phyloP scores from a whole-genome alignment of 2,329 filamentous ascomycete species.

The Hypoxylon sp. region DNA sequence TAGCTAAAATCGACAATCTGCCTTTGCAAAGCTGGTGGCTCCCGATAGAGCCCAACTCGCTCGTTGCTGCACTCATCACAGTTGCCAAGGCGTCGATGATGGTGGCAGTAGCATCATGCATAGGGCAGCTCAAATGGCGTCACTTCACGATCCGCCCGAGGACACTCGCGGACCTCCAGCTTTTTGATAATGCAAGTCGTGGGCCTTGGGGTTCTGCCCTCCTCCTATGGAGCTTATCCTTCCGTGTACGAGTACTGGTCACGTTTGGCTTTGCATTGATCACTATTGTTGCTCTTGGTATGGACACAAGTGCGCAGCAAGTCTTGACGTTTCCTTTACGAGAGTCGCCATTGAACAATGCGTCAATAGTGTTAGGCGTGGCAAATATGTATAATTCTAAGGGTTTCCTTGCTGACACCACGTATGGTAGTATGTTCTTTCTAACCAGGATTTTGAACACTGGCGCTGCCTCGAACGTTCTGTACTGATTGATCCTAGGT shows the following conservation, averaged over 20 bases:
- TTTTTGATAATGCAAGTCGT: slow-evolving; percentile 46
- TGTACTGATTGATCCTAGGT: slow-evolving; percentile 6
- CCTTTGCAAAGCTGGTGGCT: slow-evolving; percentile 40
- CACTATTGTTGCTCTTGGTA: slow-evolving; percentile 41
- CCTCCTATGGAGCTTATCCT: slow-evolving; percentile 26
- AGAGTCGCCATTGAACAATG: slow-evolving; percentile 26
- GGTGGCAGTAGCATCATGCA: slow-evolving; percentile 40
- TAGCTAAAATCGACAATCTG: slow-evolving; percentile 32
- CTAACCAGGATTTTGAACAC: too few species aligned
- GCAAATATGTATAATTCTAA: slow-evolving; percentile 31
- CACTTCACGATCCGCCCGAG: slow-evolving; percentile 33
- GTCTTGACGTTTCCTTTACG: slow-evolving; percentile 31
- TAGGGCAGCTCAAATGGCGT: slow-evolving; percentile 46
- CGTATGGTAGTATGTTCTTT: background rate
- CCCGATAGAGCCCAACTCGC: slow-evolving; percentile 50
- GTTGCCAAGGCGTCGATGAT: slow-evolving; percentile 42
- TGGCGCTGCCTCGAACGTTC: background rate
- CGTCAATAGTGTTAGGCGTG: slow-evolving; percentile 22
- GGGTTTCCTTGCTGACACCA: slow-evolving; percentile 15
- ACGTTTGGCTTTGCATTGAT: slow-evolving; percentile 33
- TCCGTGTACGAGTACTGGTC: slow-evolving; percentile 13
- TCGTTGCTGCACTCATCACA: slow-evolving; percentile 43
- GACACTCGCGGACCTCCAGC: slow-evolving; percentile 40
- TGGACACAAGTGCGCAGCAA: slow-evolving; percentile 44
- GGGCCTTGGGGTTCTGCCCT: slow-evolving; percentile 44